Base-by-base conservation (phyloP, 1,139 yeast species). In the Geotrichum candidum region DNA sequence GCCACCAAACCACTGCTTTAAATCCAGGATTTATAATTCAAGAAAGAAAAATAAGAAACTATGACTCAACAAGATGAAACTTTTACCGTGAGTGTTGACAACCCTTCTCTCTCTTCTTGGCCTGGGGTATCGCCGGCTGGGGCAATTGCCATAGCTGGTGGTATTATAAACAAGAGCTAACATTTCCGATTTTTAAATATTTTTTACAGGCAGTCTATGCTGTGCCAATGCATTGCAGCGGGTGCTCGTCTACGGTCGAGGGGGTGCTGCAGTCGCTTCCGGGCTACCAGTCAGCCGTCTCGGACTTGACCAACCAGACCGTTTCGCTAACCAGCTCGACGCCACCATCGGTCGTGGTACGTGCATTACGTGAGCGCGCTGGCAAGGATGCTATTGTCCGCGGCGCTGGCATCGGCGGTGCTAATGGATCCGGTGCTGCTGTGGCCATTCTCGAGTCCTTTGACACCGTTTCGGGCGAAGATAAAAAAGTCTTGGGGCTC, bases 351-450 rank as follows among this genome's bases (percentile, higher is more conserved):
- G 76, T 74, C 41, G 80, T 90, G 23, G 86, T 88, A 38, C 77
- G 77, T 64, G 82, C 88, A 0, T 84, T 90, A 63, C 92, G 87
- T 72, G 48, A 41, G 22, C 35, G 29, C 29, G 85, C 85, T 3
- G 97, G 97, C 1, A 83, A 84, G 67, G 97, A 92, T 71, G 96
- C 96, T 10, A 89, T 92, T 66, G 87, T 92, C 46, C 80, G 98
- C 65, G 99, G 99, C 5, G 85, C 97, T 0, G 48, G 48, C 22
- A 23, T n/a, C 3, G 98, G 98, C 1, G 79, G 80, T 61, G 87
- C 96, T 25, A 87, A 92, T 72, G 54, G 54, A 5, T 22, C 25
- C 15, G 83, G 92, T 31, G 96, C 97, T 0, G 97, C 96, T 0
- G 98, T 92, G 38, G 86, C 96, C 66, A 92, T 92, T 57, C 76